phyloP scores from a whole-genome alignment of 768 basidiomycete genomes.

The Russula emetica region DNA sequence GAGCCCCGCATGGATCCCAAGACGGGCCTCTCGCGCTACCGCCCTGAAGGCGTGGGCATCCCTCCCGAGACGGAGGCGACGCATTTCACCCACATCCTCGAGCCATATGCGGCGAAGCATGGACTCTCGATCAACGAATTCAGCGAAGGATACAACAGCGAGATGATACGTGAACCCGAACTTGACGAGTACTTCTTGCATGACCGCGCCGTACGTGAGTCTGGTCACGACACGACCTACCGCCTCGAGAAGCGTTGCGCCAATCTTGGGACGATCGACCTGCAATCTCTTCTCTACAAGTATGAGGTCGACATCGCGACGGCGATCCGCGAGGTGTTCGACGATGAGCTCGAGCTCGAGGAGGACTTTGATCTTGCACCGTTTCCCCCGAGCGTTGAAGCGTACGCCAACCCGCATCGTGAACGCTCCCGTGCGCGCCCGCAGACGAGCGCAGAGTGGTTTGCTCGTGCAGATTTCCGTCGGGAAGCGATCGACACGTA shows the following conservation, averaged over 20 bases:
- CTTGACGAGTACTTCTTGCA: conserved; percentile 98
- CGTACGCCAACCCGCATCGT: conserved; percentile 59
- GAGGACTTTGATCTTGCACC: conserved; percentile 89
- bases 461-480: conserved; percentile 79
- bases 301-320: conserved; percentile 99
- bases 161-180: conserved; percentile 72
- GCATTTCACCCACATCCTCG: conserved; percentile 96
- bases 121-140: conserved; percentile 94
- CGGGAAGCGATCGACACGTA: conserved; percentile 86
- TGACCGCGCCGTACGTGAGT: conserved; percentile 94
- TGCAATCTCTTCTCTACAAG: conserved; percentile 95
- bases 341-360: conserved; percentile 85
- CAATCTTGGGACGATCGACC: conserved; percentile 92
- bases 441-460: conserved; percentile 89
- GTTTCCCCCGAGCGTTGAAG: conserved; percentile 77
- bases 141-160: conserved; percentile 92
- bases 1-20: conserved; percentile 92
- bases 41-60: conserved; percentile 91
- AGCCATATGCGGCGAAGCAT: conserved; percentile 89
- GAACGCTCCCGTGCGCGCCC: conserved; percentile 54
- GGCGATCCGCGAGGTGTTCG: conserved; percentile 92
- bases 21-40: conserved; percentile 90
- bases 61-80: conserved; percentile 98
- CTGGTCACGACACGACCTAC: conserved; percentile 94
- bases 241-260: conserved; percentile 97